Percentiles rank a stretch among this genome's conserved stretches.
Evolutionary conservation across 768 basidiomycete genomes (phyloP).

Genomic region (Suillus subluteus): DNA sequence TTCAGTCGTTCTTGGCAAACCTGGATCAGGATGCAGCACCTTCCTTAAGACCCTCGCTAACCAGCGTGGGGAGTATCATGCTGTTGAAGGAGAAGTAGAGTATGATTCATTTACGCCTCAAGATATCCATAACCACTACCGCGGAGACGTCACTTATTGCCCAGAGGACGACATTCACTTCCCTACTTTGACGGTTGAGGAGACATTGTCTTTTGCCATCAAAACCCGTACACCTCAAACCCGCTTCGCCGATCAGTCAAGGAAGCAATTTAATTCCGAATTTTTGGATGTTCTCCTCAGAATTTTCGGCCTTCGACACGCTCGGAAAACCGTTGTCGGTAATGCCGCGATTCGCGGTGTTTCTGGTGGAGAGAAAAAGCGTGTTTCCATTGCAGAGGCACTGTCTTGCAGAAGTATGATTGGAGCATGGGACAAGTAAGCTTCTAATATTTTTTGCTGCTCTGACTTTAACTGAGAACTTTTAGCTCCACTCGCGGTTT

Average conservation of each 20-base stretch:
- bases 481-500: slow-evolving; percentile 67
- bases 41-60: slow-evolving; percentile 57
- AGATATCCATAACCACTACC: slow-evolving; percentile 48
- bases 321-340: slow-evolving; percentile 73
- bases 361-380: slow-evolving; percentile 78
- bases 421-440: slow-evolving; percentile 81
- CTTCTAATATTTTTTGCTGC: background rate
- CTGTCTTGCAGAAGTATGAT: slow-evolving; percentile 65
- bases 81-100: slow-evolving; percentile 44
- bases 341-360: slow-evolving; percentile 77
- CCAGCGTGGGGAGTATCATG: slow-evolving; percentile 43
- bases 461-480: background rate
- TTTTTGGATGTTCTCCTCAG: slow-evolving; percentile 56
- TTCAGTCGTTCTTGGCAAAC: slow-evolving; percentile 81
- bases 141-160: slow-evolving; percentile 50
- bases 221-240: slow-evolving; percentile 48
- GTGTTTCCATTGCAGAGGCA: slow-evolving; percentile 79
- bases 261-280: slow-evolving; percentile 30
- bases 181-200: slow-evolving; percentile 50
- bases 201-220: slow-evolving; percentile 56
- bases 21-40: slow-evolving; percentile 62
- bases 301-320: slow-evolving; percentile 78
- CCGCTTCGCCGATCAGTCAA: slow-evolving; percentile 25
- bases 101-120: slow-evolving; percentile 50
- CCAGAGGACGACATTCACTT: slow-evolving; percentile 52